These are phyloP conservation scores for Coniochaeta sp. DNA, from an alignment of 2,329 filamentous ascomycete genomes.

Conservation along the genomic window DNA sequence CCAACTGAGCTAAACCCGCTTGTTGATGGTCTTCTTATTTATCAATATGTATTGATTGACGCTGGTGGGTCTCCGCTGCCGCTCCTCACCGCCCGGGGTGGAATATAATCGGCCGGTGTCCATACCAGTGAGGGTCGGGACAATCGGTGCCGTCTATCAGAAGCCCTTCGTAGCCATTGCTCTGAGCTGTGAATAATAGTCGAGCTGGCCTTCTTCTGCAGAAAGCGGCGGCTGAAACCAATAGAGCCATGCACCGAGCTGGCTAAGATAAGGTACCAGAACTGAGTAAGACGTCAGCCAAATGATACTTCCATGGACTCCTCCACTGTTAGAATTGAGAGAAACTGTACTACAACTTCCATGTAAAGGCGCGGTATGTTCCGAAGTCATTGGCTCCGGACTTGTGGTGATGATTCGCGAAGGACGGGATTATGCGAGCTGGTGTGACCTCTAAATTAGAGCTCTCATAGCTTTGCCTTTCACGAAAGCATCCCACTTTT, in stretches of 20 bases:
- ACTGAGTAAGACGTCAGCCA: not conserved
- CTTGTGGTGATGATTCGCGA: not conserved
- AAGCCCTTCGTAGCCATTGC: not conserved
- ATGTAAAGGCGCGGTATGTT: no score
- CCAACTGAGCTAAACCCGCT: constrained; percentile 20
- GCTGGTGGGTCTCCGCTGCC: no score
- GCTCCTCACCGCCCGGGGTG: no score
- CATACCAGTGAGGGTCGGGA: not conserved
- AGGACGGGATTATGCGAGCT: not conserved
- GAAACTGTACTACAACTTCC: not conserved
- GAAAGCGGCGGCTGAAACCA: not conserved
- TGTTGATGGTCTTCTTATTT: not conserved
- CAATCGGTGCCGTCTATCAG: not conserved
- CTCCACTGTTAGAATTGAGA: not conserved
- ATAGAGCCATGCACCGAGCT: not conserved
- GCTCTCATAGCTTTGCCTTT: not conserved
- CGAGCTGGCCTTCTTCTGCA: not conserved
- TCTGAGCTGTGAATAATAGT: not conserved
- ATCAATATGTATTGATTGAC: no score
- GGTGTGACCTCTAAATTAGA: not conserved
- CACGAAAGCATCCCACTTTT: not conserved
- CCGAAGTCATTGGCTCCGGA: not conserved
- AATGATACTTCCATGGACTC: not conserved
- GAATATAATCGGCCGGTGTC: not conserved
- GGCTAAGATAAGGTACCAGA: not conserved